Evolutionary conservation across 176 grass and related monocot species (phyloP), one percentile per base, ranked within the genome.

Genomic region (Themeda triandra): DNA sequence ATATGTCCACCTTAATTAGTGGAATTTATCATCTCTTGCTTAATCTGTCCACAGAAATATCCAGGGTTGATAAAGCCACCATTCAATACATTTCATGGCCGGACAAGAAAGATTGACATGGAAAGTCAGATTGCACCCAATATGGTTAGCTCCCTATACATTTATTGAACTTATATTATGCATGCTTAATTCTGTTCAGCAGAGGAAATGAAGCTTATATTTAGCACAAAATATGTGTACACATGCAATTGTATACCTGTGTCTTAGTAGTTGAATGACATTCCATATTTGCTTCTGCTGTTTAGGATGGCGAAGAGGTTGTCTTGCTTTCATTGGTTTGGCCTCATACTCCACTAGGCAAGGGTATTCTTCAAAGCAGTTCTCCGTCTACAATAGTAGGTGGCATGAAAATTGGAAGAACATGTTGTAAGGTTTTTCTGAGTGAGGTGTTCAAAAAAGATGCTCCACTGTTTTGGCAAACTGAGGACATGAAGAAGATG

Each of bases 341-440:
- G 24, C 66, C 33, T 30, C 42, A 28, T 71, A 2, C 2, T 41
- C 49, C 80, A 71, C 33, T 82, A 41, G 80, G 66, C 33, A 71
- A 71, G 10, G 80, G 66, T 41, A 71, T 39, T 41, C 64, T 82
- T 59, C 25, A 71, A 59, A 13, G 35, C 69, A 71, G 80, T 71
- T 82, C 48, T 29, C 48, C 59, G 1, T 63, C 23, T 58, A 21
- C 32, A 41, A 59, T 71, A 58, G 66, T 82, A 29, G 80, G 66
- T 15, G 80, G 24, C 33, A 23, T 21, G 24, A 37, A 3, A 82
- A 67, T 82, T 59, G 80, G 80, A 71, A 30, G 9, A 4, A 5
- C 59, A 41, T 82, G 15, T 21, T 41, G 10, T 71, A 54, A 82
- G 48, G 80, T 82, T 33, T 59, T 82, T 71, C 18, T 82, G 24